phyloP scores from a whole-genome alignment of 2,329 filamentous ascomycete species.

The Venturia asperata region DNA sequence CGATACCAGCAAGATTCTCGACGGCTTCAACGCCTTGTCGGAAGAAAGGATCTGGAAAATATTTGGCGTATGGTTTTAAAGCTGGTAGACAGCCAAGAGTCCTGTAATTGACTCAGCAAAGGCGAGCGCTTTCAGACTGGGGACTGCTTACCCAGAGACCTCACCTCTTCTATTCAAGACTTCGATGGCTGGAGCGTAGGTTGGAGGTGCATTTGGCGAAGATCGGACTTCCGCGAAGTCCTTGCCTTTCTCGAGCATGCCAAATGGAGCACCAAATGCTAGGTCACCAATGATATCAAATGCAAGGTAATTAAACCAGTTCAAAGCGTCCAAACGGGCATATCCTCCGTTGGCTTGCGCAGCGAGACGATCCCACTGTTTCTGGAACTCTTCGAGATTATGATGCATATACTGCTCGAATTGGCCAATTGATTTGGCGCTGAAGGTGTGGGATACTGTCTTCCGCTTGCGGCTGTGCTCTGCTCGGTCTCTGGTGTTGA shows the following conservation, averaged over 20 bases:
- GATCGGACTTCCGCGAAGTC: slow-evolving; percentile 69
- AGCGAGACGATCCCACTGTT: slow-evolving; percentile 62
- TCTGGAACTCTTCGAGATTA: slow-evolving; percentile 67
- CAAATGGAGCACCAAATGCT: slow-evolving; percentile 71
- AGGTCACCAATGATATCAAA: slow-evolving; percentile 56
- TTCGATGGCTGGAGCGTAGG: slow-evolving; percentile 72
- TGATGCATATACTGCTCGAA: slow-evolving; percentile 84
- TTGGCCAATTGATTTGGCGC: slow-evolving; percentile 68
- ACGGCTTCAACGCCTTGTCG: slow-evolving; percentile 65
- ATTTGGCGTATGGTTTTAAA: slow-evolving; percentile 73
- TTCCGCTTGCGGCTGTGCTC: slow-evolving; percentile 88
- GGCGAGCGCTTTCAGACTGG: background rate
- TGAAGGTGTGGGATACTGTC: slow-evolving; percentile 81
- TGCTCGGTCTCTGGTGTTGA: slow-evolving; percentile 76
- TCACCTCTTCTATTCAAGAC: slow-evolving; percentile 84
- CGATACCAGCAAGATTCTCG: slow-evolving; percentile 76
- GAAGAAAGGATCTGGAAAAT: slow-evolving; percentile 78
- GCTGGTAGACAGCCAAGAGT: slow-evolving; percentile 67
- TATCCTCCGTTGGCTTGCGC: slow-evolving; percentile 46
- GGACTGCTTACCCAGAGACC: slow-evolving; percentile 54
- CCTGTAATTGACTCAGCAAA: slow-evolving; percentile 25
- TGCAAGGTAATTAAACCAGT: slow-evolving; percentile 70
- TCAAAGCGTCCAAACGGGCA: slow-evolving; percentile 63
- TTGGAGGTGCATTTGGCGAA: slow-evolving; percentile 53
- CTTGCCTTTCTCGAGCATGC: slow-evolving; percentile 70